Base-by-base conservation (phyloP, 2,329 filamentous ascomycete species). In the Ascochyta viciae-villosae region DNA sequence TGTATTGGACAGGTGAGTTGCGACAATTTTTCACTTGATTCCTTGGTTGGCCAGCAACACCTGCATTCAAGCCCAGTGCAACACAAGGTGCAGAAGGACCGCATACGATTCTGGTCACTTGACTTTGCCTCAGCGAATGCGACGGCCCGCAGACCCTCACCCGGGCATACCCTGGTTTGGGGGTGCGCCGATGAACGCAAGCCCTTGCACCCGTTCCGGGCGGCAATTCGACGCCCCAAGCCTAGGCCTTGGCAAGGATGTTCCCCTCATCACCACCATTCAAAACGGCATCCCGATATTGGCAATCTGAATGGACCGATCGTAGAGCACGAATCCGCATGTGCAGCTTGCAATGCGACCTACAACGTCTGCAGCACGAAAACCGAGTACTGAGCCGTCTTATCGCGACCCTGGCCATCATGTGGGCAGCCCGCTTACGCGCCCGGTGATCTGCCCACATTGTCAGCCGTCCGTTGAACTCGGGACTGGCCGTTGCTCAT, bases 1-100 rank as follows among this genome's bases (percentile, higher is more conserved):
- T 62, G 83, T 87, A 75, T 80, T 97, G 77, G 94, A 98, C 81
- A 96, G 92, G 94, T 98, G 87, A 89, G 91, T 83, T 66, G 66
- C 66, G 61, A 67, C 62, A 60, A 58, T 66, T 62, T 70, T 56
- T 58, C 56, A 60, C 59, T 60, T 51, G 54, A 56, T 53, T 61
- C 49, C 64, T 60, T 76, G 73, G 71, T 70, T 75, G 74, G 72
- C 61, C 62, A 59, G 63, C 58, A 44, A 42, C 48, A 56, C 51
- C 58, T 63, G 58, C 60, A 47, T 45, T 56, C 54, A 58, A 55
- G 63, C 61, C 58, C 60, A 51, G 58, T 70, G 67, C 70, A 57
- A 68, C 68, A 62, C 65, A 58, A 64, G 63, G 63, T 72, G 68
- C 68, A 73, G 67, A 63, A 68, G 59, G 67, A 64, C 81, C 83